Evolutionary conservation across 495 filamentous ascomycete genomes (phyloP), one percentile per base, ranked within the genome.

Genomic region (Tuber melanosporum): DNA sequence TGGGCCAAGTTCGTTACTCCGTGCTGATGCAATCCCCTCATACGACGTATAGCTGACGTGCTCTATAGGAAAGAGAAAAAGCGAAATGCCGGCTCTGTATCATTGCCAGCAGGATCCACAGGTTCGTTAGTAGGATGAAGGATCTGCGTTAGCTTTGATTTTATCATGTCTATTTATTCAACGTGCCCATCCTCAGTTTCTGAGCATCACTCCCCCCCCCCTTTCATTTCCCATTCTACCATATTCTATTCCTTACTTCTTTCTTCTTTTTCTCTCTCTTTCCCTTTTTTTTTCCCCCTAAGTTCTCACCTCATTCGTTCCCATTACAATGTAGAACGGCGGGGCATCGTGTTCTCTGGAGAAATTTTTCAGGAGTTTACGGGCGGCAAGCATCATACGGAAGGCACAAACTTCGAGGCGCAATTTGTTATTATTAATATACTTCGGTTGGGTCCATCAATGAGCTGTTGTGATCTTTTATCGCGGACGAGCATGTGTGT

Each of bases 41-140:
- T 45, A 19, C 46, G 57, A 46, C 20, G 45, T 26, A 66, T n/a
- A 44, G 43, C 75, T 82, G 22, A 77, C 71, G 70, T 36, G 49
- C 49, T 6, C 43, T 57, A 22, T n/a, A 82, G 81, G 75, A 82
- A 82, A 75, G 81, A 82, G 57, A 82, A 82, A 47, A 82, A 82
- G 69, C 77, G 81, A 62, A 81, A 71, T 45, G 78, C 74, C 9
- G 78, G 74, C 43, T 81, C 79, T 20, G 74, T 81, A 81, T 79
- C 79, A 36, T 36, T 66, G 62, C 78, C 78, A 70, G 73, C 78
- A 10, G 78, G 78, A 15, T 80, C 78, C 45, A 74, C 66, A 70
- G 74, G 74, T 74, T 66, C 57, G n/a, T 32, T 66, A 26, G 57
- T 36, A 14, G 57, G 57, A 4, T 66, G 57, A 66, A 66, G 57